These are phyloP conservation scores for Capsaspora owczarzaki DNA, from an alignment of 78 protist species.

Conservation along the genomic window DNA sequence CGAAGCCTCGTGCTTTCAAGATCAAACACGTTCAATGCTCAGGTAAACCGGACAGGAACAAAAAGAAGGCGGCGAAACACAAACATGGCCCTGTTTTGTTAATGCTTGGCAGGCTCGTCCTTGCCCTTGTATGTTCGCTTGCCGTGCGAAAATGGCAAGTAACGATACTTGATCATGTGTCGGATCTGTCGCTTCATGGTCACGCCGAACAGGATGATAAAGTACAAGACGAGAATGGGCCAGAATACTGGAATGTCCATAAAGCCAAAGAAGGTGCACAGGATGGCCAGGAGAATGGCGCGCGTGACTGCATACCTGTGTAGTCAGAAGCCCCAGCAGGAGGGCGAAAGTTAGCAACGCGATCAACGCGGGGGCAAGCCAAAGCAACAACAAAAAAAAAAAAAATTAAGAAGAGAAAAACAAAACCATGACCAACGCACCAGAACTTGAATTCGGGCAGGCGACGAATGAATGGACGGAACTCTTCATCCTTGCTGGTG, in stretches of 20 bases:
- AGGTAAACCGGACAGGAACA: too few relatives aligned
- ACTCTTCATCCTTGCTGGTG: slow-evolving; percentile 70
- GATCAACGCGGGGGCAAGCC: background rate
- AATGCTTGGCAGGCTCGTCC: too few relatives aligned
- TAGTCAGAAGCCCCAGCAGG: background rate
- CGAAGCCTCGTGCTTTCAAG: too few relatives aligned
- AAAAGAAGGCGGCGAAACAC: too few relatives aligned
- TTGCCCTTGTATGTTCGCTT: slow-evolving; percentile 46
- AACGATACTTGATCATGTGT: slow-evolving; percentile 85
- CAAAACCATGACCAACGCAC: slow-evolving; percentile 29
- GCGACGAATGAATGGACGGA: slow-evolving; percentile 73
- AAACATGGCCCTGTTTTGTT: too few relatives aligned
- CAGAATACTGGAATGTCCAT: slow-evolving; percentile 90
- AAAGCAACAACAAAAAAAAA: background rate
- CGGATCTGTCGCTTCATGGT: slow-evolving; percentile 74
- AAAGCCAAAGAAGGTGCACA: slow-evolving; percentile 47
- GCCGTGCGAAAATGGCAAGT: slow-evolving; percentile 72
- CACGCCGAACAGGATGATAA: slow-evolving; percentile 57
- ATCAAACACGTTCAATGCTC: too few relatives aligned
- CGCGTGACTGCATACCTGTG: slow-evolving; percentile 46
- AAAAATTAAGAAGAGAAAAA: background rate
- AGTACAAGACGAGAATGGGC: slow-evolving; percentile 88
- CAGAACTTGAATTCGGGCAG: slow-evolving; percentile 87
- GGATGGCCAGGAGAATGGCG: slow-evolving; percentile 48
- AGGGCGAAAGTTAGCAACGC: background rate